Percentiles rank a stretch among this genome's conserved stretches.
These are phyloP conservation scores for Mortierella sp. DNA, from an alignment of 371 early-diverging fungal species.

Conservation along the genomic window DNA sequence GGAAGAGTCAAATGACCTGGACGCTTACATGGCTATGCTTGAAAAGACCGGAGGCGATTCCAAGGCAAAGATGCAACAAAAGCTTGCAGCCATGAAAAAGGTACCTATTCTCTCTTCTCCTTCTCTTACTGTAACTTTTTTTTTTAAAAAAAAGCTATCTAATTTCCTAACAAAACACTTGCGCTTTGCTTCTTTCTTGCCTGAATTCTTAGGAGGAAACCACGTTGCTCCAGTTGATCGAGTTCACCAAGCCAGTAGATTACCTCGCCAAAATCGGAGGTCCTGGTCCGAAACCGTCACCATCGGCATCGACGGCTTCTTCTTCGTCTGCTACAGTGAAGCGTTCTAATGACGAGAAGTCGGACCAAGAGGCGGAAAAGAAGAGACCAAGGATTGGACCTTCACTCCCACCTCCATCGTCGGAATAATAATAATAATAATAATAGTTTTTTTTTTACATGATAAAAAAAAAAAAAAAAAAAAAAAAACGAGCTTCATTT, in stretches of 20 bases:
- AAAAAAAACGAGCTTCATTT: not conserved
- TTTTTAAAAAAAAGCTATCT: too few relatives aligned
- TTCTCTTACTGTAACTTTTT: not conserved
- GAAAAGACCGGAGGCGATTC: conserved; percentile 44
- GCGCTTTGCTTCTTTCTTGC: not conserved
- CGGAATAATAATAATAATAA: not conserved
- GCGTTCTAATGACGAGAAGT: conserved; percentile 4
- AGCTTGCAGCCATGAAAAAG: conserved; percentile 60
- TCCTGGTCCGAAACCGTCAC: not conserved
- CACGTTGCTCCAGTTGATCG: conserved; percentile 63
- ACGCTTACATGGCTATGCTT: conserved; percentile 63
- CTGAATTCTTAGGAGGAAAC: conserved; percentile 58
- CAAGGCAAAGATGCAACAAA: conserved; percentile 57
- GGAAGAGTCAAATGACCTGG: conserved; percentile 68
- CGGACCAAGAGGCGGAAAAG: not conserved
- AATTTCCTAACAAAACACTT: too few relatives aligned
- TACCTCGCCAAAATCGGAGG: conserved; percentile 38
- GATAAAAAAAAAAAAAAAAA: not conserved
- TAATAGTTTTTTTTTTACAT: too few relatives aligned
- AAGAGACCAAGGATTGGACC: conserved; percentile 33
- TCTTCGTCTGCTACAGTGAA: not conserved
- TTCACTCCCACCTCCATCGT: conserved; percentile 26
- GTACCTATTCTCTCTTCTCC: conserved; percentile 22
- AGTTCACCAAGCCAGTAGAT: conserved; percentile 64
- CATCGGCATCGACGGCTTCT: not conserved